Evolutionary conservation across 176 grass and related monocot species (phyloP).

Genomic region (Panicum miliaceum): DNA sequence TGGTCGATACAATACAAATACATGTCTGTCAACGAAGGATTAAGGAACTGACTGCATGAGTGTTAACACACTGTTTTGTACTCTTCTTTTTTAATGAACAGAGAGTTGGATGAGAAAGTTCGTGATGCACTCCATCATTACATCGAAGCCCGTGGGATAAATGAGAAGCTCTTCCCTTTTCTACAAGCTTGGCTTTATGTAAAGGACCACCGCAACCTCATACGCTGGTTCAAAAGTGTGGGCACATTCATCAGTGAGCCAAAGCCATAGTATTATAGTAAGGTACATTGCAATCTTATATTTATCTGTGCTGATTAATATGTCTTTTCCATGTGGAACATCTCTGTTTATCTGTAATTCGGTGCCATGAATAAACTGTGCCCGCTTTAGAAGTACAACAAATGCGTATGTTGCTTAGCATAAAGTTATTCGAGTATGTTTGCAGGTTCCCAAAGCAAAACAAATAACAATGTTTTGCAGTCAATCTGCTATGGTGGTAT

Average conservation of each 20-base stretch:
- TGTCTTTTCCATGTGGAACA: neutral
- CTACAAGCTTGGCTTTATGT: constrained; percentile 99
- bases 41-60: neutral
- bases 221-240: constrained; percentile 87
- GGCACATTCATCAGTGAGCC: constrained; percentile 66
- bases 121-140: constrained; percentile 87
- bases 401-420: neutral
- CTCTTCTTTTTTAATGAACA: constrained; percentile 42
- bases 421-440: neutral
- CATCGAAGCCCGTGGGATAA: constrained; percentile 88
- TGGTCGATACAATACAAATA: neutral
- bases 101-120: constrained; percentile 88
- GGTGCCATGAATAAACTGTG: neutral
- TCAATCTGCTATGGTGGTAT: neutral
- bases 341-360: neutral
- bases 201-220: constrained; percentile 90
- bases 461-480: neutral
- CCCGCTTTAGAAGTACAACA: neutral
- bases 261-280: constrained; percentile 57
- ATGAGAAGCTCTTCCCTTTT: constrained; percentile 91
- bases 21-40: neutral
- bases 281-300: constrained; percentile 29
- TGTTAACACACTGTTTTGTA: neutral
- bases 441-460: neutral
- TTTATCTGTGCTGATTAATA: neutral